A percentile compares a stretch with the other conserved stretches of the same genome.
phyloP scores from a whole-genome alignment of 768 basidiomycete genomes.

The Tubosaeta brunneosetosa region DNA sequence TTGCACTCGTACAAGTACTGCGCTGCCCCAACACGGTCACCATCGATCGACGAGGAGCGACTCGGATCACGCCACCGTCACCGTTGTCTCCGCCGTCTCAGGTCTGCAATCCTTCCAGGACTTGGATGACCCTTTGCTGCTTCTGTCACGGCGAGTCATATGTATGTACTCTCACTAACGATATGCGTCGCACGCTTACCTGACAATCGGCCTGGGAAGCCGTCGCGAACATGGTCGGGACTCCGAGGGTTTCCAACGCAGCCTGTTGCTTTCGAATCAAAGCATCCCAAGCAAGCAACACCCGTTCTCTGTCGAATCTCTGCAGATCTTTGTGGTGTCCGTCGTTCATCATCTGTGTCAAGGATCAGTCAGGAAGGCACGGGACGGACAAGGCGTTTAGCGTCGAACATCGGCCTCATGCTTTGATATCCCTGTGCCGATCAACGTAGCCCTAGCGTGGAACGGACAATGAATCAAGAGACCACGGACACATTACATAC shows the following conservation, averaged over 20 bases:
- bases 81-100: background rate
- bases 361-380: slow-evolving; percentile 12
- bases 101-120: slow-evolving; percentile 49
- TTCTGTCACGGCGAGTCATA: slow-evolving; percentile 37
- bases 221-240: slow-evolving; percentile 72
- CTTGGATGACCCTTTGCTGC: slow-evolving; percentile 66
- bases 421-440: slow-evolving; percentile 59
- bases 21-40: background rate
- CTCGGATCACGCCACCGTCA: slow-evolving; percentile 6
- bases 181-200: slow-evolving; percentile 36
- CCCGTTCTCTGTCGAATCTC: slow-evolving; percentile 67
- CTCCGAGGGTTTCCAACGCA: slow-evolving; percentile 50
- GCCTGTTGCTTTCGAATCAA: slow-evolving; percentile 68
- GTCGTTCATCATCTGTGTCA: slow-evolving; percentile 56
- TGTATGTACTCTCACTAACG: background rate
- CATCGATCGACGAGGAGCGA: slow-evolving; percentile 8
- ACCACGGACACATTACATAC: slow-evolving; percentile 18
- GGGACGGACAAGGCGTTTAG: slow-evolving; percentile 3
- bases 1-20: background rate
- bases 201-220: slow-evolving; percentile 45
- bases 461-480: slow-evolving; percentile 2
- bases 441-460: slow-evolving; percentile 55
- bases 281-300: slow-evolving; percentile 70
- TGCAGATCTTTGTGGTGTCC: slow-evolving; percentile 60
- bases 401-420: slow-evolving; percentile 48